Evolutionary conservation across 768 basidiomycete species (phyloP), one percentile per base, ranked within the genome.

Genomic region (Tulasnella sp.): DNA sequence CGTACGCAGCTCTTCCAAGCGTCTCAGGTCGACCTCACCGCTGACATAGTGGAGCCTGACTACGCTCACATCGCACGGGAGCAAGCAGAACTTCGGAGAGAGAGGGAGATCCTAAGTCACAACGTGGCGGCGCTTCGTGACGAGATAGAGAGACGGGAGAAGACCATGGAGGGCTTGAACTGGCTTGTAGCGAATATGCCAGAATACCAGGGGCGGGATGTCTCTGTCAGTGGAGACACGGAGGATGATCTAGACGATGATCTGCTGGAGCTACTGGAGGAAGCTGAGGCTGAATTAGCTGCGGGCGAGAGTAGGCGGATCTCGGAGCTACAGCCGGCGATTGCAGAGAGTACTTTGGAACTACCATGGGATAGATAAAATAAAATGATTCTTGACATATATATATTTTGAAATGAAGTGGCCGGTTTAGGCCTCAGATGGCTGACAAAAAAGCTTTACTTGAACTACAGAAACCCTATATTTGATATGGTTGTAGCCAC

Each of bases 171-270:
- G n/a, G 58, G 58, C 5, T 21, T 59, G 27, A 50, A 30, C 10
- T 59, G 58, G 58, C 27, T 59, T 23, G 21, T 59, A 13, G 47
- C 26, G 41, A 56, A 56, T 21, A 38, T 56, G 27, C 55, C 55
- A 8, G 55, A 56, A 47, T 43, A 56, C 42, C 13, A 30, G 24
- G 55, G 55, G 13, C 41, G 11, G 55, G 38, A 56, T 21, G 27
- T 56, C 19, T 21, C 44, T 19, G 55, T 56, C 17, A 19, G 44
- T 24, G 15, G 21, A 1, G 55, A 43, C 23, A 15, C 15, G 34
- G 55, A 29, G 15, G 19, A 41, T 17, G 32, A 51, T 30, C 29
- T 53, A 3, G 52, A 53, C 34, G 52, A 53, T 11, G 32, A 34
- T n/a, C 32, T 41, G 32, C 32, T 53, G 52, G 32, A 19, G 8